Base-by-base conservation (phyloP, 257 asterid genomes). In the Datura wrightii region DNA sequence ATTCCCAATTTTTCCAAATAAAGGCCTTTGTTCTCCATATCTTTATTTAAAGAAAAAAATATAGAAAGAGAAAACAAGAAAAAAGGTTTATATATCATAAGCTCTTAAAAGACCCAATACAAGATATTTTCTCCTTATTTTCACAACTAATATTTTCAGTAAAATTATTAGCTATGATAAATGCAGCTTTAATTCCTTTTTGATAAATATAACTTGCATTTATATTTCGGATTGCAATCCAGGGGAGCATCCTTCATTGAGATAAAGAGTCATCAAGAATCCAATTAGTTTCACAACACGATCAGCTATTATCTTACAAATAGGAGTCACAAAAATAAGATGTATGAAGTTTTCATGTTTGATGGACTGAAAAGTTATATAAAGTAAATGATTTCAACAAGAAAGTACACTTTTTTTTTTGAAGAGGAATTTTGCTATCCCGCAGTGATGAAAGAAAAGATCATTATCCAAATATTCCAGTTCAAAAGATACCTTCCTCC, bases 311-410 rank as follows among this genome's bases (percentile, higher is more conserved):
- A 16, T 0, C 52, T 69, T 39, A 69, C 4, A 39, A 39, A 39
- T 69, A 39, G 78, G 78, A 16, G 78, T 69, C 78, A 39, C 52
- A 69, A 69, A 69, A 39, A 42, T 39, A 69, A 39, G 78, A 69
- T 16, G 14, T 69, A 69, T 39, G 8, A 69, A 69, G 78, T 69
- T 67, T 15, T 39, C 78, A 15, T 39, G 52, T 39, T 69, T 69
- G 52, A 39, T 69, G 78, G n/a, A 66, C 76, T 66, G 76, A 37
- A 66, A 66, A 66, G 48, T 37, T 6, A 37, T 37, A 66, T 3
- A 37, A 65, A 65, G 74, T 37, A 66, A 16, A 69, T 39, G 78
- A 39, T 69, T 69, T 69, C 78, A 69, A 69, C 78, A 39, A 69
- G 52, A 67, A 67, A 3, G 78, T 39, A 39, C 16, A 34, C 8